Base-by-base conservation (phyloP, 2,329 filamentous ascomycete species). In the Fusarium clavum region DNA sequence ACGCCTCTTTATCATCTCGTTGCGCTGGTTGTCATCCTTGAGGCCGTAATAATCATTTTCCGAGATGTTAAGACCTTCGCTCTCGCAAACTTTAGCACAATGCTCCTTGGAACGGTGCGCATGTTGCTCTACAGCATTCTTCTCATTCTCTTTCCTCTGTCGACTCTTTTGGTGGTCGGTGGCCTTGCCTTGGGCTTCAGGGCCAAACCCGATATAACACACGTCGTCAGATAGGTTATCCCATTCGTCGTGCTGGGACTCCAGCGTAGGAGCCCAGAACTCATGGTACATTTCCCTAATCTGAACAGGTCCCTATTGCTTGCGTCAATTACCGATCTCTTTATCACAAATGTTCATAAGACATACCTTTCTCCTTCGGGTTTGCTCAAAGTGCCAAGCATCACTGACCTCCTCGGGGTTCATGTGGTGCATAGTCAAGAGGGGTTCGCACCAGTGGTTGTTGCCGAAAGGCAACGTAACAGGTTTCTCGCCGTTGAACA, bases 351-450 rank as follows among this genome's bases (percentile, higher is more conserved):
- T 22, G 16, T n/a, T 20, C 3, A 13, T 10, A 30, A 27, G 38
- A 78, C 81, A 73, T 75, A 84, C 82, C 72, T 79, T 76, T 30
- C 79, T 79, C 70, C 80, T 81, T 32, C 83, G 79, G 6, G 81
- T 83, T 73, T 86, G 81, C 72, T 88, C 86, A 61, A 82, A 87
- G 57, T 86, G 81, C 84, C 86, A 88, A 34, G 87, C 80, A 44
- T 73, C 78, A 67, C 81, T 84, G 47, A 87, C 81, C 72, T 88
- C 86, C 69, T 86, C 82, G 11, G 84, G 79, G 48, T 82, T 82
- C 75, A 88, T 82, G 70, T 87, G 85, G 70, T 87, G 85, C 84
- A 88, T 86, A 6, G 86, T 87, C 43, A 88, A 74, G n/a, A 87
- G 80, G 8, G 86, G 86, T 71, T 87, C 83, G 65, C 86, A 88